A percentile compares a stretch with the other conserved stretches of the same genome.
Conservation (phyloP, 2,329 filamentous ascomycete genomes). For the Knufia petricola region DNA sequence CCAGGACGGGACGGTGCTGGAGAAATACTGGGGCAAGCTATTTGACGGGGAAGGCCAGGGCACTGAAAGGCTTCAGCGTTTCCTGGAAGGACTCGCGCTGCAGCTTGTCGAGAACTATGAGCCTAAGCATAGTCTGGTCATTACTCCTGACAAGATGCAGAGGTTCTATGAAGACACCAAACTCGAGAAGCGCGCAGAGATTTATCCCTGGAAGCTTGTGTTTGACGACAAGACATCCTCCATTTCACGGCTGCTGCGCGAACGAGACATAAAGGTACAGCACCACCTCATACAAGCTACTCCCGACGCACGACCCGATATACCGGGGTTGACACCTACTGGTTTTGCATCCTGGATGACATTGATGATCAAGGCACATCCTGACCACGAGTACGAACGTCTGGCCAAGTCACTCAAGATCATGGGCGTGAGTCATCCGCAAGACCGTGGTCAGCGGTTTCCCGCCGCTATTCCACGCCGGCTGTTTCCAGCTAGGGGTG, state of each 20-base stretch:
- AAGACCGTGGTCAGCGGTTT: slow-evolving; percentile 60
- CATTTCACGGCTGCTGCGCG: slow-evolving; percentile 50
- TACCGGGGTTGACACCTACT: slow-evolving; percentile 56
- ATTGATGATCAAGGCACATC: slow-evolving; percentile 63
- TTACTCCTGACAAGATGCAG: slow-evolving; percentile 66
- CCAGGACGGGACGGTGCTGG: slow-evolving; percentile 49
- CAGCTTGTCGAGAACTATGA: slow-evolving; percentile 64
- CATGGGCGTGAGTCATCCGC: slow-evolving; percentile 60
- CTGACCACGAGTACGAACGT: slow-evolving; percentile 62
- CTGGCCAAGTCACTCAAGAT: slow-evolving; percentile 58
- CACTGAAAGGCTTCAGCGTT: slow-evolving; percentile 58
- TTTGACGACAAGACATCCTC: slow-evolving; percentile 46
- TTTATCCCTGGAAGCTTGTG: slow-evolving; percentile 58
- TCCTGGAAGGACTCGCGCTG: slow-evolving; percentile 62
- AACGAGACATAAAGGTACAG: slow-evolving; percentile 40
- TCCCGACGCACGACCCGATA: slow-evolving; percentile 43
- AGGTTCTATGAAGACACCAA: slow-evolving; percentile 61
- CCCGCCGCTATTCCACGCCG: slow-evolving; percentile 69
- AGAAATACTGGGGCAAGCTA: slow-evolving; percentile 66
- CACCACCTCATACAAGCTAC: slow-evolving; percentile 56
- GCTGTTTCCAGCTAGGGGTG: slow-evolving; percentile 54
- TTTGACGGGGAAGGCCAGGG: slow-evolving; percentile 60
- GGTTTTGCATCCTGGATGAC: slow-evolving; percentile 66
- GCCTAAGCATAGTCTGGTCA: slow-evolving; percentile 58
- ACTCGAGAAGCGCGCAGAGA: slow-evolving; percentile 47